Evolutionary conservation across 176 grass and related monocot genomes (phyloP).

Genomic region (Miscanthus lutarioriparius): DNA sequence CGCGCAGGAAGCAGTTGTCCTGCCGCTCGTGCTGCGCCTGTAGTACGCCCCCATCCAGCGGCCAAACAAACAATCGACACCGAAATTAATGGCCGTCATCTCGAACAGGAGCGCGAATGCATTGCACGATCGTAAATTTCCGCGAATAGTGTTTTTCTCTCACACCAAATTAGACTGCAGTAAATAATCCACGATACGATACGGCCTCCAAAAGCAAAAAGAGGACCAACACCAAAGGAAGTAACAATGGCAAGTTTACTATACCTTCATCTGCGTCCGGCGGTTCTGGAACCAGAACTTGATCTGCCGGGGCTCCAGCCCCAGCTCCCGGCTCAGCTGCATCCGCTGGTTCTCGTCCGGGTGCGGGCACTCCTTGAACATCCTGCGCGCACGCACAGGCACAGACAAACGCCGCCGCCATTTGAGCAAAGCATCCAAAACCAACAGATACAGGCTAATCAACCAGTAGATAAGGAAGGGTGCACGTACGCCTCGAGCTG

Average conservation of each 20-base stretch:
- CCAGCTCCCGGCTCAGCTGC: constrained; percentile 86
- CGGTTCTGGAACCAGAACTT: constrained; percentile 99
- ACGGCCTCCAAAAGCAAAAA: too few species aligned
- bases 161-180: too few species aligned
- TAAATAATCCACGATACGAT: too few species aligned
- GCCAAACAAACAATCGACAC: background rate
- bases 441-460: background rate
- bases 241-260: background rate
- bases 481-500: constrained; percentile 76
- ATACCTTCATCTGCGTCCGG: constrained; percentile 94
- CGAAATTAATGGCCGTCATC: constrained; percentile 8
- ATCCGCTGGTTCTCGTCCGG: constrained; percentile 96
- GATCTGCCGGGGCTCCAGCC: constrained; percentile 89
- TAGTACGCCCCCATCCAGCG: background rate
- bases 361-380: constrained; percentile 97
- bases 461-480: background rate
- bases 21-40: constrained; percentile 73
- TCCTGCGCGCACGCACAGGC: constrained; percentile 26
- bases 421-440: background rate
- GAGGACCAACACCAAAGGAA: too few species aligned
- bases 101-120: background rate
- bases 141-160: too few species aligned
- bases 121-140: too few species aligned
- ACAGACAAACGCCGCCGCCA: background rate
- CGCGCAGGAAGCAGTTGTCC: constrained; percentile 69